Conservation (phyloP, 2,329 filamentous ascomycete genomes). For the Fusarium tanahbumbuense region DNA sequence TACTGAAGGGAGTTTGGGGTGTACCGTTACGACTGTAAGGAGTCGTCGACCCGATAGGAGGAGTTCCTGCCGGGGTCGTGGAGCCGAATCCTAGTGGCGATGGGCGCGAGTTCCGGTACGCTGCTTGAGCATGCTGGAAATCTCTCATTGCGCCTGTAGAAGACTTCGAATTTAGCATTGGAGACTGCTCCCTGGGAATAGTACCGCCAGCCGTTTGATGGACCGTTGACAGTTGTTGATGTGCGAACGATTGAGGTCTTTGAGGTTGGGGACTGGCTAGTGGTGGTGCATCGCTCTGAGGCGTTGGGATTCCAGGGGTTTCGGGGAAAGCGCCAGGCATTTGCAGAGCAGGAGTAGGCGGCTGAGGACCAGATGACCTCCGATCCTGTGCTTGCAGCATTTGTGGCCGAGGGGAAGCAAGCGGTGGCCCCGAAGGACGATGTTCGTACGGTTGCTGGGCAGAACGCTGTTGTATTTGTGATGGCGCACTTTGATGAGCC, state of each 20-base stretch:
- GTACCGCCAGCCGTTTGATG: slow-evolving; percentile 33
- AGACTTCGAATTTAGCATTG: slow-evolving; percentile 22
- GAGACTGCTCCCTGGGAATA: slow-evolving; percentile 34
- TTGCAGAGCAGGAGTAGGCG: slow-evolving; percentile 22
- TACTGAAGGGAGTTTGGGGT: slow-evolving; percentile 29
- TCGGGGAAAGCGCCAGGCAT: slow-evolving; percentile 16
- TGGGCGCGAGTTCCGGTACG: slow-evolving; percentile 29
- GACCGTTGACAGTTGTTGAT: slow-evolving; percentile 23
- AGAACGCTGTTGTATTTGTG: slow-evolving; percentile 29
- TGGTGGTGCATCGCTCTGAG: slow-evolving; percentile 7
- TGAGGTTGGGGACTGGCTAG: slow-evolving; percentile 39
- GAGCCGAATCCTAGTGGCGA: slow-evolving; percentile 34
- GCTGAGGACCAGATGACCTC: slow-evolving; percentile 17
- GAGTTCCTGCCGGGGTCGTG: slow-evolving; percentile 32
- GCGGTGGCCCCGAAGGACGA: slow-evolving; percentile 15
- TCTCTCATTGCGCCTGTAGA: slow-evolving; percentile 21
- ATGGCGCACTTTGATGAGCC: slow-evolving; percentile 5
- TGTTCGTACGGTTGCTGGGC: slow-evolving; percentile 24
- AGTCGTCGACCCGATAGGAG: slow-evolving; percentile 16
- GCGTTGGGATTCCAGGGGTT: slow-evolving; percentile 11
- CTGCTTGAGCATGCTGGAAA: slow-evolving; percentile 20
- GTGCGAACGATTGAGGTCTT: slow-evolving; percentile 25
- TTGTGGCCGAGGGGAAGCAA: slow-evolving; percentile 4
- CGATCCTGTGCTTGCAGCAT: slow-evolving; percentile 14
- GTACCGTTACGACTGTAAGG: slow-evolving; percentile 25